A percentile compares a stretch with the other conserved stretches of the same genome.
Evolutionary conservation across 768 basidiomycete species (phyloP).

Genomic region (Scleroderma bovista): DNA sequence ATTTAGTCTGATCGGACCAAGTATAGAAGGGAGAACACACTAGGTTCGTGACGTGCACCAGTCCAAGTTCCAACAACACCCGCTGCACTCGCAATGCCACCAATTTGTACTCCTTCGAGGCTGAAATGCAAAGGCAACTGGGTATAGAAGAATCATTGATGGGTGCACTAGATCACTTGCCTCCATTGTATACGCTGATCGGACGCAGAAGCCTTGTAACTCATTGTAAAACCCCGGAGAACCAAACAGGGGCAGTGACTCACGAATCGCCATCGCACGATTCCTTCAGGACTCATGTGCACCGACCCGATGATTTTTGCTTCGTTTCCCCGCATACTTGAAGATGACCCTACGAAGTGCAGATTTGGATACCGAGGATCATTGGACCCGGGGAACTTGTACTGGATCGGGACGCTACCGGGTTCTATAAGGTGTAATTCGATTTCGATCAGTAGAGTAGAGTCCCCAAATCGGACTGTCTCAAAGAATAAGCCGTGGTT

Average conservation of each 20-base stretch:
- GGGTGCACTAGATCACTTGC: conserved; percentile 28
- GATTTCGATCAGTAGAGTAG: conserved; percentile 57
- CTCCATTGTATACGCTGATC: conserved; percentile 54
- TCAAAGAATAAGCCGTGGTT: conserved; percentile 41
- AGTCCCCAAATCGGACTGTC: conserved; percentile 53
- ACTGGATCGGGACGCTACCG: conserved; percentile 14
- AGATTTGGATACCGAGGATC: conserved; percentile 36
- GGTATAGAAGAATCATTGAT: conserved; percentile 1
- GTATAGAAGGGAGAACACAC: conserved; percentile 24
- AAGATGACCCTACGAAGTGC: conserved; percentile 43
- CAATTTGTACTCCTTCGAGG: conserved; percentile 64
- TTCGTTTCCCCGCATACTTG: conserved; percentile 37
- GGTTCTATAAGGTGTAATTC: conserved; percentile 42
- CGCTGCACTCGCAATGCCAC: conserved; percentile 56
- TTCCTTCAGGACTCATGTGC: conserved; percentile 39
- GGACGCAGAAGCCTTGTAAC: conserved; percentile 46
- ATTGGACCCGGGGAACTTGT: conserved; percentile 16
- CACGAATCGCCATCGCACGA: conserved; percentile 57
- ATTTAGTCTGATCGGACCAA: neutral
- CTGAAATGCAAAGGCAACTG: conserved; percentile 27
- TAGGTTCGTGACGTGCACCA: conserved; percentile 51
- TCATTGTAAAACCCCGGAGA: conserved; percentile 5
- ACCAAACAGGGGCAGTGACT: conserved; percentile 21
- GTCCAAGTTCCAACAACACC: conserved; percentile 71
- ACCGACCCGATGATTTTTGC: conserved; percentile 47